Percentiles rank a stretch among this genome's conserved stretches.
These are phyloP conservation scores for Plantago lanceolata DNA, from an alignment of 305 asterid genomes.

Conservation along the genomic window DNA sequence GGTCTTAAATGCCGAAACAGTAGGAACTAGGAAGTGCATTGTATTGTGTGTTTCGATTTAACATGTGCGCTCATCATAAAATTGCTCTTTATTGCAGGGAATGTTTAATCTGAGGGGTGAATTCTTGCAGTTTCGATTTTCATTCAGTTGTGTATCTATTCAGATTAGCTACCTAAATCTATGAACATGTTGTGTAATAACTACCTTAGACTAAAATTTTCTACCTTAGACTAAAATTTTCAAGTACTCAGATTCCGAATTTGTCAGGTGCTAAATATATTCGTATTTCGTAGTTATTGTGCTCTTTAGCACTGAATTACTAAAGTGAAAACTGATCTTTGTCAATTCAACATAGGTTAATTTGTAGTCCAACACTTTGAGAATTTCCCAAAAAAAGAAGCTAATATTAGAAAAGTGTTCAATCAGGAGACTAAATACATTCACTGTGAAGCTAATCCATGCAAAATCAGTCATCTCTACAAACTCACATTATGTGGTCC, in stretches of 20 bases:
- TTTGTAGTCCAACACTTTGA: not conserved
- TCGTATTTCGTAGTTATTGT: no score
- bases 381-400: not conserved
- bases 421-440: no score
- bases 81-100: not conserved
- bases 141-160: not conserved
- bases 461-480: no score
- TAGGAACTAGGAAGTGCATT: not conserved
- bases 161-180: not conserved
- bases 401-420: not conserved
- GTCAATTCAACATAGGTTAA: not conserved
- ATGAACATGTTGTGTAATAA: not conserved
- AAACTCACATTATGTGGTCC: no score
- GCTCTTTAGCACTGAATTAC: no score
- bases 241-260: no score
- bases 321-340: not conserved
- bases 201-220: not conserved
- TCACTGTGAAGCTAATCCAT: no score
- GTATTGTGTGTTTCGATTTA: not conserved
- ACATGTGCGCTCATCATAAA: not conserved
- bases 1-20: not conserved
- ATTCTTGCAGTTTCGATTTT: not conserved
- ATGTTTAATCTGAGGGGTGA: not conserved
- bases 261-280: no score
- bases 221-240: no score